Evolutionary conservation across 129 eudicot genomes (phyloP), one percentile per base, ranked within the genome.

Genomic region (Ambrosia trifida): DNA sequence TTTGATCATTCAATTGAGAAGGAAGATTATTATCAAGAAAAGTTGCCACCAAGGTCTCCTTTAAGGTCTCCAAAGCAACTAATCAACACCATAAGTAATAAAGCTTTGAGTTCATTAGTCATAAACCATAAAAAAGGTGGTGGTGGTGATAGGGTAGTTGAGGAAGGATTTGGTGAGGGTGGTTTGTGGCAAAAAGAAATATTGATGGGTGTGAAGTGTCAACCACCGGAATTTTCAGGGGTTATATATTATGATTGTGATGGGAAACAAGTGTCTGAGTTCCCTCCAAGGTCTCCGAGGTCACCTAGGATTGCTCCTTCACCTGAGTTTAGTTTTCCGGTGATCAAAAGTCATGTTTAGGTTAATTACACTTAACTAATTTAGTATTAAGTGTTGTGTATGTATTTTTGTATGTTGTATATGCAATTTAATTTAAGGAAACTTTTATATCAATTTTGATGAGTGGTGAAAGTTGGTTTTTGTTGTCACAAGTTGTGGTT

Each of bases 191-290:
- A 91, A 31, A 88, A 86, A 72, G 83, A 80, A 49, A 91, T 91
- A 19, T 76, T 88, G 86, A 87, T 91, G 97, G 97, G 97, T 3
- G 97, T 83, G 20, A 91, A 82, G 61, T 91, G 97, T 60, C 95
- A 85, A 68, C 97, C 95, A 1, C 92, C 87, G 14, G 89, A 91
- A 40, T 88, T 88, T 76, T 88, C 97, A 0, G 97, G 97, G 38
- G 97, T 84, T 0, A 85, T 91, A 44, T 84, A 81, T 72, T 91
- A 91, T 63, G 95, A 91, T 72, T 68, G 64, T 49, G 66, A 72
- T 44, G 97, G 97, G 12, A 82, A 82, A 43, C 77, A 69, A 66
- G 77, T 88, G 51, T 60, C 89, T 0, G 91, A 88, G 86, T 58
- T 88, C 47, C 90, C 90, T 16, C 91, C 96, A 14, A 83, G 84